phyloP scores from a whole-genome alignment of 2,329 filamentous ascomycete genomes.

The Pseudogymnoascus sp. region DNA sequence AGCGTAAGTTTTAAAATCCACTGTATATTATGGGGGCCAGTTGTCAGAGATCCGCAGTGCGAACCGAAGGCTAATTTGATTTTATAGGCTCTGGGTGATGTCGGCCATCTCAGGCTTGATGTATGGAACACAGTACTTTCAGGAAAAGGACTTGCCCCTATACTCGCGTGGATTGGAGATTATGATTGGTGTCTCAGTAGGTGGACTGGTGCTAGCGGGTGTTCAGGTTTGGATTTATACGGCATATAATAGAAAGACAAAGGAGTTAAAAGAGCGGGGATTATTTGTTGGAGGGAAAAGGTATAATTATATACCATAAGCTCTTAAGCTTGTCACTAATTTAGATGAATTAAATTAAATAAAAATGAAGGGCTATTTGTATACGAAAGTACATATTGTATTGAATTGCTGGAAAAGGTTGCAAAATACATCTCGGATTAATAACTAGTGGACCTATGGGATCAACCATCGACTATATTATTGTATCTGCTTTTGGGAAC shows the following conservation, averaged over 20 bases:
- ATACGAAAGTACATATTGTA: not conserved
- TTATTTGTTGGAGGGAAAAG: not conserved
- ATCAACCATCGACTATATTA: not conserved
- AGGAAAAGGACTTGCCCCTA: constrained; percentile 18
- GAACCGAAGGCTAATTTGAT: not conserved
- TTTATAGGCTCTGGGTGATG: constrained; percentile 20
- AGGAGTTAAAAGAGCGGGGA: not conserved
- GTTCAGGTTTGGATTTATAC: constrained; percentile 3
- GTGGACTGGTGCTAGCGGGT: not conserved
- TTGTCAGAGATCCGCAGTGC: not conserved
- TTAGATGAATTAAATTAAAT: not conserved
- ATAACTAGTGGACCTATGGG: not conserved
- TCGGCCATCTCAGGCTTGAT: constrained; percentile 24
- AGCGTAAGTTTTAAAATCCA: constrained; percentile 20
- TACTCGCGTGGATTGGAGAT: constrained; percentile 12
- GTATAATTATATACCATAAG: not conserved
- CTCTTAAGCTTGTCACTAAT: not conserved
- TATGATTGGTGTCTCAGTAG: constrained; percentile 8
- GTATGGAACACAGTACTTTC: constrained; percentile 24
- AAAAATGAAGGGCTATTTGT: not conserved
- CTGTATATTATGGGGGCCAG: not conserved
- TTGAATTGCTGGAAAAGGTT: not conserved
- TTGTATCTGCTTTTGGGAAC: not conserved
- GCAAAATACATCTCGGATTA: not conserved
- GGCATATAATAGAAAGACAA: constrained; percentile 7